Percentiles rank a stretch among this genome's conserved stretches.
Conservation (phyloP, 139 green algal species). For the Asterochloris erici region DNA sequence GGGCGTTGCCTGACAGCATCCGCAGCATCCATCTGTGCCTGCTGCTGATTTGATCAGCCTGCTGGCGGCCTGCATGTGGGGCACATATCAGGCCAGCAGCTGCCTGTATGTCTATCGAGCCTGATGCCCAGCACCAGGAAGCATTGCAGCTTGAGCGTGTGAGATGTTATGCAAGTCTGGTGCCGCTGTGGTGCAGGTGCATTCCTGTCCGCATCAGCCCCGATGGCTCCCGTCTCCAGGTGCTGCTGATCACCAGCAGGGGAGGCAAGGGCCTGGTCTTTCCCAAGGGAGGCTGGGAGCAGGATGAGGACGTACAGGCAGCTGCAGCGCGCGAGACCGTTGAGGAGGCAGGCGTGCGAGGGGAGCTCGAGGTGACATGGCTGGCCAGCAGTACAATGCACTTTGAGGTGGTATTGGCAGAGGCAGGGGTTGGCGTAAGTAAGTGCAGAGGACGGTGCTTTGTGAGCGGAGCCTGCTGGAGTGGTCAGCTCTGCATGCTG, state of each 20-base stretch:
- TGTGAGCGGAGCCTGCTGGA: too few relatives aligned
- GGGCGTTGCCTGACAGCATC: neutral
- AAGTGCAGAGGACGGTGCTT: too few relatives aligned
- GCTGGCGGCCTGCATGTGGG: neutral
- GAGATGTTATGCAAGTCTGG: neutral
- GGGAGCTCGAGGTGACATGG: slow-evolving; percentile 63
- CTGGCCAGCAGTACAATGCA: neutral
- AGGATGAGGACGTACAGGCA: slow-evolving; percentile 80
- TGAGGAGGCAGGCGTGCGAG: slow-evolving; percentile 89
- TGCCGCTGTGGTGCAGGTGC: slow-evolving; percentile 50
- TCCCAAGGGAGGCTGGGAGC: slow-evolving; percentile 93
- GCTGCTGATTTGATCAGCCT: neutral
- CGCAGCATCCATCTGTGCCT: neutral
- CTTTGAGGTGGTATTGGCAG: neutral
- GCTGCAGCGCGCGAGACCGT: slow-evolving; percentile 84
- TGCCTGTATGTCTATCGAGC: neutral
- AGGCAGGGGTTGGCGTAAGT: too few relatives aligned
- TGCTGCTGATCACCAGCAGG: slow-evolving; percentile 75
- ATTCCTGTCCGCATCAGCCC: slow-evolving; percentile 63
- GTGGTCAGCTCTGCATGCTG: too few relatives aligned
- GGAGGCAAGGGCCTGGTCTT: slow-evolving; percentile 74
- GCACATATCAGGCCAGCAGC: neutral
- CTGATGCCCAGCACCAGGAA: neutral
- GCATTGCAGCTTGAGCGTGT: neutral
- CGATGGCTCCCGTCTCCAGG: slow-evolving; percentile 29